These are phyloP conservation scores for Nicotiana tabacum DNA, from an alignment of 257 asterid species.

Conservation along the genomic window DNA sequence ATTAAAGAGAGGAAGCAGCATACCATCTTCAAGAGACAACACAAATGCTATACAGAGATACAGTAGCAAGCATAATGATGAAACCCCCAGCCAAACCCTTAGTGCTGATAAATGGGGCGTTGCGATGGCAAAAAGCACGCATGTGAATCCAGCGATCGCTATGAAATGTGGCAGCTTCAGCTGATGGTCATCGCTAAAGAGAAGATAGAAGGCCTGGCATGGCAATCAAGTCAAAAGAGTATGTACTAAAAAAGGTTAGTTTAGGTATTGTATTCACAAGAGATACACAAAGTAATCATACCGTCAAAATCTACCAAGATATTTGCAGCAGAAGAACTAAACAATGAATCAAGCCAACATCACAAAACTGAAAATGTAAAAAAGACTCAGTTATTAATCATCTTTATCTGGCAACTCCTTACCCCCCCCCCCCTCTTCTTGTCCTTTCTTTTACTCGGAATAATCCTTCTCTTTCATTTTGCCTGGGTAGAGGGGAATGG, in stretches of 20 bases:
- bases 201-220: constrained; percentile 68
- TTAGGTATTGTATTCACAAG: no score
- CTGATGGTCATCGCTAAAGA: constrained; percentile 44
- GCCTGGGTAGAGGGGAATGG: no score
- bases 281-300: no score
- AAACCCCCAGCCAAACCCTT: constrained; percentile 67
- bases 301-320: no score
- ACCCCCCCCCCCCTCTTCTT: no score
- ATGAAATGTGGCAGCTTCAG: constrained; percentile 77
- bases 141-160: constrained; percentile 56
- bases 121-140: constrained; percentile 67
- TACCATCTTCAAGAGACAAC: constrained; percentile 78
- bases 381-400: no score
- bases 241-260: background rate
- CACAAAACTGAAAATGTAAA: no score
- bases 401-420: no score
- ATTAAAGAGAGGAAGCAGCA: constrained; percentile 3
- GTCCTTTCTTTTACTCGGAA: no score
- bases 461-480: no score
- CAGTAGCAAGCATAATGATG: constrained; percentile 59
- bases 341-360: no score
- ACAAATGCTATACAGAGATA: constrained; percentile 55
- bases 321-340: no score
- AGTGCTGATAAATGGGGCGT: constrained; percentile 85
- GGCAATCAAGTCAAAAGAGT: background rate